Percentiles rank a stretch among this genome's conserved stretches.
Evolutionary conservation across 1,284 basidiomycete genomes (phyloP).

Genomic region (Exsudoporus floridanus): DNA sequence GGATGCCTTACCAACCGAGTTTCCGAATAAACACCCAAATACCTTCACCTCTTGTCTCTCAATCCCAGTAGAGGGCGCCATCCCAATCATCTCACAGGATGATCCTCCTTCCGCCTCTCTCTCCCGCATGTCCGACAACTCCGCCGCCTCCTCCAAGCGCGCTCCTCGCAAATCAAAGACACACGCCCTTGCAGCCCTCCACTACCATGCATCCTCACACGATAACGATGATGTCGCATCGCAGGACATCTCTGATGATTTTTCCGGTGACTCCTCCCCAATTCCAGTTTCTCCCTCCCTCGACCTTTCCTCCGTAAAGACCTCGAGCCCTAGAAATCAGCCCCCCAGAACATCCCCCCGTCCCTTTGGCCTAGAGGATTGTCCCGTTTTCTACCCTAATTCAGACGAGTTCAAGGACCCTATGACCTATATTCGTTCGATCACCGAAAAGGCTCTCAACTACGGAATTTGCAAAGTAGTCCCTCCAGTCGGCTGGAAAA

Average conservation of each 20-base stretch:
- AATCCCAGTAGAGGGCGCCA: constrained; percentile 52
- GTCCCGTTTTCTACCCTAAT: constrained; percentile 88
- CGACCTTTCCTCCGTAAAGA: constrained; percentile 72
- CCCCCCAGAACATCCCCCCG: constrained; percentile 46
- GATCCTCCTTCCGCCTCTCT: constrained; percentile 24
- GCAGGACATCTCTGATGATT: constrained; percentile 46
- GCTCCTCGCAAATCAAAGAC: constrained; percentile 86
- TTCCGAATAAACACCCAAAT: constrained; percentile 39
- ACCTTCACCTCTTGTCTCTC: constrained; percentile 52
- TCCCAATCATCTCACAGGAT: constrained; percentile 39
- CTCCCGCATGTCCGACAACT: constrained; percentile 31
- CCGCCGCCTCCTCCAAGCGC: constrained; percentile 47
- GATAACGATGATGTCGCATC: constrained; percentile 47
- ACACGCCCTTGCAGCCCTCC: constrained; percentile 74
- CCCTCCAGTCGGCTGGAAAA: constrained; percentile 91
- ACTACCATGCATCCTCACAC: constrained; percentile 57
- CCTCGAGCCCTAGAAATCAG: constrained; percentile 49
- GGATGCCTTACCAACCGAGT: constrained; percentile 37
- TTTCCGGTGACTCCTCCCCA: constrained; percentile 49
- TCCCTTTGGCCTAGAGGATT: constrained; percentile 87
- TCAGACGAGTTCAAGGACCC: constrained; percentile 92
- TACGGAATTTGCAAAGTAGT: constrained; percentile 97
- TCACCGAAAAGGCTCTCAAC: constrained; percentile 71
- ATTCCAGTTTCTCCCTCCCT: constrained; percentile 60
- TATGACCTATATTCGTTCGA: constrained; percentile 90